phyloP scores from a whole-genome alignment of 352 stramenopile species.

The Thalassiosira tumida region DNA sequence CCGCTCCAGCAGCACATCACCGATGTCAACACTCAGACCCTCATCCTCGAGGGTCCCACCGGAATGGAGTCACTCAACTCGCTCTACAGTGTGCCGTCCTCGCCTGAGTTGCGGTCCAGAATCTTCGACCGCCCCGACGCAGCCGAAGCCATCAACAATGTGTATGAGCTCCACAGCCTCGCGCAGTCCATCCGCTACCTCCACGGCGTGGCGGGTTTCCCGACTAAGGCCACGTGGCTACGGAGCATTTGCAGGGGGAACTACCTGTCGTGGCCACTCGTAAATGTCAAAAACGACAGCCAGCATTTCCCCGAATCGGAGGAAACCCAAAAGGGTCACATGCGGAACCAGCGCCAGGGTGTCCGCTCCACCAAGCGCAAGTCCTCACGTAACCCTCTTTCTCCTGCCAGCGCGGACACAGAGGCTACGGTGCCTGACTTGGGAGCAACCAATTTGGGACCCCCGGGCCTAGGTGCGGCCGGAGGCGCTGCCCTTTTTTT shows the following conservation, averaged over 20 bases:
- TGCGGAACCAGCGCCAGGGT: not conserved
- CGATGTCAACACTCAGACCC: not conserved
- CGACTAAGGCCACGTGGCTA: not conserved
- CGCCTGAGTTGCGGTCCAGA: no score
- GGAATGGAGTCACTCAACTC: no score
- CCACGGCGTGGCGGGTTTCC: not conserved
- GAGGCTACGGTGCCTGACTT: no score
- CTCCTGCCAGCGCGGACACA: not conserved
- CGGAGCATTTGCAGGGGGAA: not conserved
- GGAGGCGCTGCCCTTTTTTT: no score
- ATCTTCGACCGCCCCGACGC: not conserved
- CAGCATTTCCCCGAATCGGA: no score
- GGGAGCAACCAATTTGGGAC: no score
- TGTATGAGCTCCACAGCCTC: not conserved
- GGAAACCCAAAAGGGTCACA: slow-evolving; percentile 31
- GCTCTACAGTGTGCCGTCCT: no score
- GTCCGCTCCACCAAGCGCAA: not conserved
- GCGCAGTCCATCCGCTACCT: not conserved
- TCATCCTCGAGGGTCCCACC: no score
- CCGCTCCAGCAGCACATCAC: not conserved
- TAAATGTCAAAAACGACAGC: not conserved
- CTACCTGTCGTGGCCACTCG: not conserved
- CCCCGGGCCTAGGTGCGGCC: no score
- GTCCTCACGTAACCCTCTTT: not conserved
- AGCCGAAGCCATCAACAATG: not conserved